These are phyloP conservation scores for Tetragonia tetragonoides DNA, from an alignment of 148 eudicot species.

Conservation along the genomic window DNA sequence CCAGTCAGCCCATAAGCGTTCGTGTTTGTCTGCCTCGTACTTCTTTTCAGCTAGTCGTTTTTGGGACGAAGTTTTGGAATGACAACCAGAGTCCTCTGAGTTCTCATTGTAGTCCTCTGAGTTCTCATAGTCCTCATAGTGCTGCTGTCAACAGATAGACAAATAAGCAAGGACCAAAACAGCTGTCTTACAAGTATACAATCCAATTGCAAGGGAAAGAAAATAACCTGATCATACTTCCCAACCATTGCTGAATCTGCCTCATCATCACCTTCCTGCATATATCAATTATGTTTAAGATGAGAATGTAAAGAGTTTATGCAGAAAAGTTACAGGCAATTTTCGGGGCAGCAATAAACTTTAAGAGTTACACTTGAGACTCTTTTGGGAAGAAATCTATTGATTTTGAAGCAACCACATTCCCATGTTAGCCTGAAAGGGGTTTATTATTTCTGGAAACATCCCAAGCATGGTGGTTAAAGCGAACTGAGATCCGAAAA, in stretches of 20 bases:
- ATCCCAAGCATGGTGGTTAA: no score
- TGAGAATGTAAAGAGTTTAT: not conserved
- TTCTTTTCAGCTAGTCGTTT: not conserved
- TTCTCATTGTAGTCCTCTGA: not conserved
- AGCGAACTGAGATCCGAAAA: not conserved
- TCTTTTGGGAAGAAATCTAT: not conserved
- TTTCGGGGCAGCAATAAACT: not conserved
- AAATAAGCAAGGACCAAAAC: not conserved
- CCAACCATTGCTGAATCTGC: conserved; percentile 63
- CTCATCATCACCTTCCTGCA: conserved; percentile 59
- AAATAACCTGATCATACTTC: conserved; percentile 34
- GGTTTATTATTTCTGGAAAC: no score
- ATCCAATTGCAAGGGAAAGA: not conserved
- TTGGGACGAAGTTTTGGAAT: not conserved
- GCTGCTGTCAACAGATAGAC: conserved; percentile 5
- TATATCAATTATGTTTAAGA: conserved; percentile 3
- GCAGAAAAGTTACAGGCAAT: not conserved
- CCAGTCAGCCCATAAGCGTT: not conserved
- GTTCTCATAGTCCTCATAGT: not conserved
- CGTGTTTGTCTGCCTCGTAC: not conserved
- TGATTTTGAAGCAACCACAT: no score
- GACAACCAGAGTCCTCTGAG: not conserved
- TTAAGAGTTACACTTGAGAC: not conserved
- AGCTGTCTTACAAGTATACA: not conserved
- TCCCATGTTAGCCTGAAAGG: no score